Conservation (phyloP, 1,284 basidiomycete species). For the Athelia psychrophila region DNA sequence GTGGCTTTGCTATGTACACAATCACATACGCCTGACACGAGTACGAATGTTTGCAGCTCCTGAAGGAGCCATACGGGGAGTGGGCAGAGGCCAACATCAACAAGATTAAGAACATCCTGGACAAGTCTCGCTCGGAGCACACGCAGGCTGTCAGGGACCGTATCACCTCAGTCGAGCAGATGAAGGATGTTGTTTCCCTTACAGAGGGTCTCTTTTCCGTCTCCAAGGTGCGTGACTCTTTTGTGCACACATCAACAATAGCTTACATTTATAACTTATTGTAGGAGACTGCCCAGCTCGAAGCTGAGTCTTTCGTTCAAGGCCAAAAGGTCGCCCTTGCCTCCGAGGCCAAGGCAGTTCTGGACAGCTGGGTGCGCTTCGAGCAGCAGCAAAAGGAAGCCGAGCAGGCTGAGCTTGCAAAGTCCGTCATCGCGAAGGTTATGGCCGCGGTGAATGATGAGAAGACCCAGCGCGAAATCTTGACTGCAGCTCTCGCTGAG, state of each 20-base stretch:
- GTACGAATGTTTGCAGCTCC: conserved; percentile 54
- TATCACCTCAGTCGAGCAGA: conserved; percentile 86
- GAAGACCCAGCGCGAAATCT: conserved; percentile 91
- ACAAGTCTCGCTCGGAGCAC: conserved; percentile 85
- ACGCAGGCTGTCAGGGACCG: conserved; percentile 92
- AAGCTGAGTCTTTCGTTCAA: conserved; percentile 89
- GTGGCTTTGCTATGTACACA: conserved; percentile 16
- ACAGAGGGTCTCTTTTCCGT: conserved; percentile 91
- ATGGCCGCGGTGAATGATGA: conserved; percentile 83
- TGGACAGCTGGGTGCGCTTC: conserved; percentile 98
- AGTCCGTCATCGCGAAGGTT: conserved; percentile 86
- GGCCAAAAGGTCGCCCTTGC: conserved; percentile 88
- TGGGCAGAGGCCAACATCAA: conserved; percentile 91
- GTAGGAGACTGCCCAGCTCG: conserved; percentile 90
- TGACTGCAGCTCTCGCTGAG: conserved; percentile 83
- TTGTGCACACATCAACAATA: background rate
- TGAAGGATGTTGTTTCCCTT: conserved; percentile 92
- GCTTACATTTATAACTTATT: background rate
- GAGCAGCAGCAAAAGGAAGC: conserved; percentile 97
- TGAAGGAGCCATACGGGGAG: conserved; percentile 80
- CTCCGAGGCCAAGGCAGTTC: conserved; percentile 88
- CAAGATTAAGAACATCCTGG: conserved; percentile 82
- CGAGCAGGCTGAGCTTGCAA: conserved; percentile 91
- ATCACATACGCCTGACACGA: background rate
- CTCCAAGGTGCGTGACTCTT: conserved; percentile 67